phyloP scores from a whole-genome alignment of 176 grass and related monocot genomes.

The Neostapfia colusana region DNA sequence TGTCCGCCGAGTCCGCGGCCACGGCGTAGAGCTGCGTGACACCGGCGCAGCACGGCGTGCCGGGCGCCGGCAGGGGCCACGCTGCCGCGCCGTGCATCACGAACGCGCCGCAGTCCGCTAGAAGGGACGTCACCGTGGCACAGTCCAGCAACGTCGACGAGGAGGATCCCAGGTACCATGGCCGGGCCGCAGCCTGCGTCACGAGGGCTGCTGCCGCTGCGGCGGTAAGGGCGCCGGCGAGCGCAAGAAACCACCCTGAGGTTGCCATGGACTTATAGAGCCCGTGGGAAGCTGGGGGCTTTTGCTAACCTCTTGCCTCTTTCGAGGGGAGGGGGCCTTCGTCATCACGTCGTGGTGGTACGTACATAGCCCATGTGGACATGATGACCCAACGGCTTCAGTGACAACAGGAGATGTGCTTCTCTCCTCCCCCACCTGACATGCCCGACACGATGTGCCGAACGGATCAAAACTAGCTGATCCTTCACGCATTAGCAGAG shows the following conservation, averaged over 20 bases:
- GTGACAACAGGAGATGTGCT: not conserved
- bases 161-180: not conserved
- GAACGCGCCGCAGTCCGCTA: conserved; percentile 47
- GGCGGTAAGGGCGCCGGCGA: not conserved
- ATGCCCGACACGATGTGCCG: not conserved
- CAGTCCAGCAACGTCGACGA: conserved; percentile 42
- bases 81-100: conserved; percentile 26
- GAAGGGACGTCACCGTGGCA: conserved; percentile 51
- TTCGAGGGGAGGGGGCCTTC: not conserved
- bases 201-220: not conserved
- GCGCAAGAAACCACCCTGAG: not conserved
- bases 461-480: not conserved
- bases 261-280: conserved; percentile 13
- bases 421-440: not conserved
- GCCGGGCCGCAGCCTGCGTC: not conserved
- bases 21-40: conserved; percentile 47
- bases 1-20: conserved; percentile 50
- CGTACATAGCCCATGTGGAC: conserved; percentile 2
- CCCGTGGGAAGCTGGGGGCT: not conserved
- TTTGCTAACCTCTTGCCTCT: not conserved
- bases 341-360: not conserved
- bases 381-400: conserved; percentile 41
- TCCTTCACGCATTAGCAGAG: not conserved
- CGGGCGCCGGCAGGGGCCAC: conserved; percentile 17
- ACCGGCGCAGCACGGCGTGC: conserved; percentile 53